Conservation (phyloP, 495 filamentous ascomycete species). For the Aspergillus leporis region DNA sequence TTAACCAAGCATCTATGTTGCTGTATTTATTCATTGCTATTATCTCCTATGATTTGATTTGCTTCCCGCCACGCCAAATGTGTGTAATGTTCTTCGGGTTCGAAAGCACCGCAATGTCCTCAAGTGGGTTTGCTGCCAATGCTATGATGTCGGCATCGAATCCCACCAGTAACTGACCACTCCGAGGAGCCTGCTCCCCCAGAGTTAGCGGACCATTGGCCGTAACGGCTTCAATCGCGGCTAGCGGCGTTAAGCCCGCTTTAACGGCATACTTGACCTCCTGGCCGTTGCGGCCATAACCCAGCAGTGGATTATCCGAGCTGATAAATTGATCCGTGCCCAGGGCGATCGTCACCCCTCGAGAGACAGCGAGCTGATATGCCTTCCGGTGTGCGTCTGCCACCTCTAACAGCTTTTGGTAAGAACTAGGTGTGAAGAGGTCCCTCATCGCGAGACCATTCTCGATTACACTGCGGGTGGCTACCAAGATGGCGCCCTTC, state of each 20-base stretch:
- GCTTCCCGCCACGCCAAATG: conserved; percentile 49
- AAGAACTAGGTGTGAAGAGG: conserved; percentile 6
- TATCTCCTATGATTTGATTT: conserved; percentile 30
- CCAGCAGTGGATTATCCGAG: conserved; percentile 19
- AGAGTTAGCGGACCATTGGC: conserved; percentile 48
- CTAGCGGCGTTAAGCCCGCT: conserved; percentile 50
- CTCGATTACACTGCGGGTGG: conserved; percentile 28
- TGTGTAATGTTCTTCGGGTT: conserved; percentile 41
- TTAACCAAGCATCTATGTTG: no score
- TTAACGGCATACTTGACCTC: conserved; percentile 51
- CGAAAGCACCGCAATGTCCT: conserved; percentile 44
- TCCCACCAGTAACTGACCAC: conserved; percentile 48
- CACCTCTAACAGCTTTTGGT: conserved; percentile 39
- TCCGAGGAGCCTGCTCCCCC: conserved; percentile 43
- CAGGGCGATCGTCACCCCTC: conserved; percentile 39
- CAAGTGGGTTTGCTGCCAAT: conserved; percentile 42
- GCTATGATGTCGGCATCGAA: conserved; percentile 53
- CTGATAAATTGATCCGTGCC: conserved; percentile 40
- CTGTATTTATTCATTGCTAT: not conserved
- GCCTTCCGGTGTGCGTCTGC: conserved; percentile 31
- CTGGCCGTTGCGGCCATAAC: conserved; percentile 45
- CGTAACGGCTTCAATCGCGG: conserved; percentile 55
- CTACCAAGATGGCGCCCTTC: conserved; percentile 43
- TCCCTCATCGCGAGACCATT: conserved; percentile 15
- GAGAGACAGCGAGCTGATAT: conserved; percentile 32